Evolutionary conservation across 108 stramenopile species (phyloP), one percentile per base, ranked within the genome.

Genomic region (Aurantiochytrium sp.): DNA sequence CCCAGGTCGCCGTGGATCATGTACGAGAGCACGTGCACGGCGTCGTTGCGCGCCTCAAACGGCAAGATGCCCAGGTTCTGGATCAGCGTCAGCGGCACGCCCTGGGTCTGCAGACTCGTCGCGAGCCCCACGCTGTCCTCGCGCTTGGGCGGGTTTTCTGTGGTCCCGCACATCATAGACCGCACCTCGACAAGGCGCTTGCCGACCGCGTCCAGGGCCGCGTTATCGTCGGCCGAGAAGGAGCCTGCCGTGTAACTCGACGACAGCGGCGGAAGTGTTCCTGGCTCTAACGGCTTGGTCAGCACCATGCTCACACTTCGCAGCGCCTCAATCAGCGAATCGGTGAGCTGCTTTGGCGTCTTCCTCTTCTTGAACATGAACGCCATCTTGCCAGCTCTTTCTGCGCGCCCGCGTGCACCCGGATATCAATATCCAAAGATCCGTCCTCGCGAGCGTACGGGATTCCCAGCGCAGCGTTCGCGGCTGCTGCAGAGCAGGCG

Each of bases 291-390:
- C 6, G 73, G 73, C 73, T 17, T 12, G 21, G 39, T 81, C 42
- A 81, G n/a, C n/a, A 81, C 45, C 45, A 48, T 48, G 73, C 42
- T 41, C 39, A 81, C 73, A n/a, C 45, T 48, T 6, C 73, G 73
- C 19, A 81, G 39, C 24, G 73, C 73, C 73, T 81, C 73, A 17
- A 81, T 24, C 73, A 81, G 73, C 42, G 6, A 21, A 41, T 81
- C 39, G 10, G 73, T 81, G 19, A 81, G 73, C 42, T 48, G 42
- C 73, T 81, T 37, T 19, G 73, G 42, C 39, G 73, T 22, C 73
- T 81, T 81, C 30, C 32, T 81, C 73, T 81, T 81, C 45, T 81
- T 81, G 45, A 81, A 81, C 39, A 81, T 81, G 73, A 81, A 81
- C 45, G 73, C 73, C 73, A 81, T 81, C 2, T 48, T 81, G 30